Evolutionary conservation across 1,139 yeast genomes (phyloP), one percentile per base, ranked within the genome.

Genomic region (Geotrichum cucujoidarum): DNA sequence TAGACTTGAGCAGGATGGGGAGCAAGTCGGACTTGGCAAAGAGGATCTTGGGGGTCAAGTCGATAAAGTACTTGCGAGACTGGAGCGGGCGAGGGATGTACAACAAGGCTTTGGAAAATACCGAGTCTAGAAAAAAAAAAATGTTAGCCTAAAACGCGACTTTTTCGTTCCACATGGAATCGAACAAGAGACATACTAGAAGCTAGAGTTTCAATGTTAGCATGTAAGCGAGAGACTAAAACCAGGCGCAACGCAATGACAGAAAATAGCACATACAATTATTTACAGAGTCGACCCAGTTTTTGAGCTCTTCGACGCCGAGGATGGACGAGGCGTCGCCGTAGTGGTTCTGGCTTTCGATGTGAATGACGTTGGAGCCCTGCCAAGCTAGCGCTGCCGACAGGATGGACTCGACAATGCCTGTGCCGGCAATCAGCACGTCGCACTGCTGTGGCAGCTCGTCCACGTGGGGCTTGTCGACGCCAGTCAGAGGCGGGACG

Each of bases 321-420:
- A 92, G 69, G 13, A 96, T 85, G 4, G 97, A 90, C 39, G 82
- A 76, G 45, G 83, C 75, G 63, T 89, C 97, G 11, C 98, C 99
- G 61, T 92, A 92, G 64, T 85, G 83, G 33, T 78, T 75, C 60
- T 87, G 83, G 49, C 80, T 73, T 64, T 92, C 98, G 41, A 92
- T 79, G 64, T 92, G 98, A 48, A 92, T 72, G 16, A 92, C 97
- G 55, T 76, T 81, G 16, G 92, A 82, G 13, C 97, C 97, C 60
- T 88, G 96, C 97, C 98, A 92, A 14, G 97, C 84, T 48, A 92
- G 73, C 0, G 97, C 92, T 3, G 97, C 95, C 0, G 97, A 96
- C 49, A 90, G 70, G 13, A 94, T 81, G 58, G 89, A 79, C 66
- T 94, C 96, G 3, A 81, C 82, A 41, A 94, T 73, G 1, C 97